Percentiles rank a stretch among this genome's conserved stretches.
Evolutionary conservation across 2,329 filamentous ascomycete genomes (phyloP).

Genomic region (Aquanectria penicillioides): DNA sequence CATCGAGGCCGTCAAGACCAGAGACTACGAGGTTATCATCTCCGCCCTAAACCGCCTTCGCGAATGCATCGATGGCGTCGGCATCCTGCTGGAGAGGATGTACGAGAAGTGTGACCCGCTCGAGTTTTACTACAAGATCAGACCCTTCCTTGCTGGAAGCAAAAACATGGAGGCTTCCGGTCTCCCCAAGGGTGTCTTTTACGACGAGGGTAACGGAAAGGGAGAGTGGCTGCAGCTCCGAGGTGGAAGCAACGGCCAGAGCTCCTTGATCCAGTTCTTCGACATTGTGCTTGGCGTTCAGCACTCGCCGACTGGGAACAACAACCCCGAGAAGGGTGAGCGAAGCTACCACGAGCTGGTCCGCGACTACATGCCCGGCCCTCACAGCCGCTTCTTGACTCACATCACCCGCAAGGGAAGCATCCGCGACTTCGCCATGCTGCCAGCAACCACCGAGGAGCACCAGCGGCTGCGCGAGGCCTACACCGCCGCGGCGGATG

Average conservation of each 20-base stretch:
- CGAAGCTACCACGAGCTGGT: constrained; percentile 71
- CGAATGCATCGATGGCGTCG: constrained; percentile 74
- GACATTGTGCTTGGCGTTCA: constrained; percentile 87
- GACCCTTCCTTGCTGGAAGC: constrained; percentile 89
- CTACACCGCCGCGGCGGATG: constrained; percentile 79
- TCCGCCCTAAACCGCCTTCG: constrained; percentile 73
- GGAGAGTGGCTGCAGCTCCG: constrained; percentile 79
- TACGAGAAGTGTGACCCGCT: constrained; percentile 88
- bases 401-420: constrained; percentile 76
- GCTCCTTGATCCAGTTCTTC: constrained; percentile 91
- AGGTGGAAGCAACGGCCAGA: constrained; percentile 95
- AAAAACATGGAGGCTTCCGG: constrained; percentile 92
- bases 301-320: constrained; percentile 63
- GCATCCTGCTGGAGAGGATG: constrained; percentile 79
- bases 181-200: constrained; percentile 83
- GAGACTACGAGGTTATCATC: constrained; percentile 70
- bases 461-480: constrained; percentile 54
- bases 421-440: constrained; percentile 74
- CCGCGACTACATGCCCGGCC: constrained; percentile 89
- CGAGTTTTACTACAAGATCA: constrained; percentile 88
- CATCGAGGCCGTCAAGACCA: constrained; percentile 72
- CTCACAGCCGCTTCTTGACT: constrained; percentile 81
- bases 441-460: constrained; percentile 61
- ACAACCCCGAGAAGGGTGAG: constrained; percentile 32
- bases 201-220: constrained; percentile 76